Percentiles rank a stretch among this genome's conserved stretches.
These are phyloP conservation scores for Rhododendron simsii DNA, from an alignment of 148 eudicot species.

Conservation along the genomic window DNA sequence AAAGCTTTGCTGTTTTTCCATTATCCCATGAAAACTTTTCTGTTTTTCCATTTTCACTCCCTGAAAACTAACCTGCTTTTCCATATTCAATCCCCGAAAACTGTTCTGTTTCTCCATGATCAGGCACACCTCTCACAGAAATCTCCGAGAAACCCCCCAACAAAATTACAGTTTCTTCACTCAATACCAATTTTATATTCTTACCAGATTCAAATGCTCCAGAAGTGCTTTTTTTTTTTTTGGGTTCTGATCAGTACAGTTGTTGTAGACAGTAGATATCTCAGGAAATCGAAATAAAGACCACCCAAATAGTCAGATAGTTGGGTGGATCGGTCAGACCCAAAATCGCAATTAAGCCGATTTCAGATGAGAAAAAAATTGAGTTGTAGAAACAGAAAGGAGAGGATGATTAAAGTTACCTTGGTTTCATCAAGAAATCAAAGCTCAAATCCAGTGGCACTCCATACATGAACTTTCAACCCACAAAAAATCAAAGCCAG, in stretches of 20 bases:
- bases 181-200: neutral
- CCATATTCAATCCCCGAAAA: conserved; percentile 27
- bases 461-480: neutral
- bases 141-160: neutral
- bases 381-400: neutral
- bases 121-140: neutral
- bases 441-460: neutral
- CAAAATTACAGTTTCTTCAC: neutral
- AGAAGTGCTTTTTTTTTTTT: neutral
- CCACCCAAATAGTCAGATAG: conserved; percentile 5
- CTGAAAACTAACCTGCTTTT: conserved; percentile 12
- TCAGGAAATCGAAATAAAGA: conserved; percentile 12
- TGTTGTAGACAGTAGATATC: neutral
- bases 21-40: conserved; percentile 22
- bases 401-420: neutral
- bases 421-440: neutral
- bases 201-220: neutral
- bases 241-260: neutral
- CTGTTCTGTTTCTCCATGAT: conserved; percentile 9
- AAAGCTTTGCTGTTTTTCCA: conserved; percentile 63
- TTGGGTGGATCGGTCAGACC: neutral
- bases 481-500: neutral
- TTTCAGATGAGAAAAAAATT: neutral
- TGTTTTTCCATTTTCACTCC: conserved; percentile 35
- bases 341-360: conserved; percentile 13